Evolutionary conservation across 495 filamentous ascomycete species (phyloP).

Genomic region (Penicillium salamii): DNA sequence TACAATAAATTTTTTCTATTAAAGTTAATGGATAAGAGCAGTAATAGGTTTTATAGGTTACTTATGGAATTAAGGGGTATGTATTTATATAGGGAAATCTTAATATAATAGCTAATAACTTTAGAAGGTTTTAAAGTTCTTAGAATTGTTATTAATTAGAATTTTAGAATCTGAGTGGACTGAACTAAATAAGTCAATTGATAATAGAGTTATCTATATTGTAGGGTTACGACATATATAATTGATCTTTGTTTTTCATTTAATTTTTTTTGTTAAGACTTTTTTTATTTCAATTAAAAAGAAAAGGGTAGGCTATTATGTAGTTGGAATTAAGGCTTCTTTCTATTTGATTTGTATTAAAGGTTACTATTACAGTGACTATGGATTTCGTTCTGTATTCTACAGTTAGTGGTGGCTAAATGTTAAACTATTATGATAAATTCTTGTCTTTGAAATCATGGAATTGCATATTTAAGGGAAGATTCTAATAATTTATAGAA

Average conservation of each 20-base stretch:
- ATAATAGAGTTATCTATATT: not conserved
- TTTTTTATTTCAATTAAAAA: not conserved
- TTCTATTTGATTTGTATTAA: not conserved
- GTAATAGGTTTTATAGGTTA: no score
- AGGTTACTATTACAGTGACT: not conserved
- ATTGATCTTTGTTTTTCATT: not conserved
- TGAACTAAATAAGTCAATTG: not conserved
- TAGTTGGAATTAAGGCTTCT: not conserved
- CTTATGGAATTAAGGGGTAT: no score
- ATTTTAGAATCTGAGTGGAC: not conserved
- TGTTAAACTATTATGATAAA: not conserved
- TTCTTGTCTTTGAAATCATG: not conserved
- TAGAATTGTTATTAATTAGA: not conserved
- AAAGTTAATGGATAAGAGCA: no score
- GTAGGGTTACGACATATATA: not conserved
- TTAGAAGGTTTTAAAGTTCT: not conserved
- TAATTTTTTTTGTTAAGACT: not conserved
- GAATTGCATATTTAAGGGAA: not conserved
- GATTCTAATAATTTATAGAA: not conserved
- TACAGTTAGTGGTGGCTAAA: not conserved
- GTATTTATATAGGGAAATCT: not conserved
- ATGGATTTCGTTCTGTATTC: not conserved
- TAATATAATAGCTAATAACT: conserved; percentile 19
- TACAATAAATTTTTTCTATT: no score
- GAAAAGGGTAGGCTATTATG: not conserved